Conservation (phyloP, 306 rosid species). For the Potentilla sterilis region DNA sequence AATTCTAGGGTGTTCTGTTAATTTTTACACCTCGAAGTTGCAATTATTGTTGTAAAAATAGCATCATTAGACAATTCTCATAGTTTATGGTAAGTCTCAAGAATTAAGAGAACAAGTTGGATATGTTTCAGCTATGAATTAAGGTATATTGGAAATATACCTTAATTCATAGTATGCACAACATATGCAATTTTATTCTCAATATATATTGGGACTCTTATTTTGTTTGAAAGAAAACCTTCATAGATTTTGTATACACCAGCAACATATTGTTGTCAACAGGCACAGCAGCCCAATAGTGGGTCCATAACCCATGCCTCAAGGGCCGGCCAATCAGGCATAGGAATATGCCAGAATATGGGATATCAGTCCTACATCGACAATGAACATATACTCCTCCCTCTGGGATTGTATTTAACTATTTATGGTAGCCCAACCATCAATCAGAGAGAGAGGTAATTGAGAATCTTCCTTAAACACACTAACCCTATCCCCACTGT, state of each 20-base stretch:
- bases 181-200: not conserved
- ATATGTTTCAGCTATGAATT: not conserved
- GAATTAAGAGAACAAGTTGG: not conserved
- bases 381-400: no score
- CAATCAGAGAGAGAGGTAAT: no score
- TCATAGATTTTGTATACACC: not conserved
- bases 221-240: not conserved
- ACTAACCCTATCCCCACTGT: no score
- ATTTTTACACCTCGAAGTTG: not conserved
- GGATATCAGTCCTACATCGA: no score
- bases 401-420: no score
- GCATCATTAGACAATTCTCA: not conserved
- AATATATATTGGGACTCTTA: not conserved
- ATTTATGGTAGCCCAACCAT: no score
- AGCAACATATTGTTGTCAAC: no score
- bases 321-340: no score
- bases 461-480: no score
- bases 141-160: not conserved
- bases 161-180: not conserved
- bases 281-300: no score
- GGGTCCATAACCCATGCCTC: no score
- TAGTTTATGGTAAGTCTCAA: not conserved
- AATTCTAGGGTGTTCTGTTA: not conserved
- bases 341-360: no score
- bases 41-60: not conserved